Conservation (phyloP, 768 basidiomycete genomes). For the Daedaleopsis sinensis region DNA sequence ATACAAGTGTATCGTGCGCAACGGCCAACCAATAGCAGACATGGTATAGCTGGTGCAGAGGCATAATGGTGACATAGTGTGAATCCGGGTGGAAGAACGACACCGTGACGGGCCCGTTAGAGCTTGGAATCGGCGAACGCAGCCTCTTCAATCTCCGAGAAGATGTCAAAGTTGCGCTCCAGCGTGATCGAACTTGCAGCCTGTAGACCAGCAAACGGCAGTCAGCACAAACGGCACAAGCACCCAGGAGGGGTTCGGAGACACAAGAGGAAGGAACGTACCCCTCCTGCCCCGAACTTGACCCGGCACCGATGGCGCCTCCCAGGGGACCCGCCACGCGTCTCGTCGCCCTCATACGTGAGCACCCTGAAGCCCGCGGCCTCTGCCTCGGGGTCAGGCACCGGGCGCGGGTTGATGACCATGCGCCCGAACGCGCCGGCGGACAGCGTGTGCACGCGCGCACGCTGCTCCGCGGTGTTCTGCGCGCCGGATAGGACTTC, state of each 20-base stretch:
- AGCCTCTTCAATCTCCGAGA: constrained; percentile 43
- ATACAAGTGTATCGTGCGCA: too few relatives aligned
- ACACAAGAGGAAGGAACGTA: constrained; percentile 37
- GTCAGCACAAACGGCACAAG: too few relatives aligned
- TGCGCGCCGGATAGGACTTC: constrained; percentile 47
- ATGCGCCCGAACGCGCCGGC: constrained; percentile 60
- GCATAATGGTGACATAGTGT: too few relatives aligned
- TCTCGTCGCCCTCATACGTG: constrained; percentile 74
- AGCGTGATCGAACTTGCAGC: constrained; percentile 52
- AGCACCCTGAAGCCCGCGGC: constrained; percentile 48
- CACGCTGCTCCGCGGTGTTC: constrained; percentile 50
- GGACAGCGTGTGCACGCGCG: constrained; percentile 49
- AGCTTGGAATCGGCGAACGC: constrained; percentile 27
- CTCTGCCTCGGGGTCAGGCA: constrained; percentile 40
- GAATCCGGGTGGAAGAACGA: background rate
- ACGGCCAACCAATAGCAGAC: too few relatives aligned
- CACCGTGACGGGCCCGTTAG: constrained; percentile 19
- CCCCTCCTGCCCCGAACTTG: constrained; percentile 50
- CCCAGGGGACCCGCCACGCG: constrained; percentile 60
- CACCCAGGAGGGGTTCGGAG: background rate
- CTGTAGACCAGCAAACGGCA: constrained; percentile 32
- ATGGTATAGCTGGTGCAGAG: too few relatives aligned
- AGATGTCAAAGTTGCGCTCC: constrained; percentile 69
- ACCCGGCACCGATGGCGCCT: constrained; percentile 61
- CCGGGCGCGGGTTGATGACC: constrained; percentile 55